A percentile compares a stretch with the other conserved stretches of the same genome.
Evolutionary conservation across 495 filamentous ascomycete species (phyloP).

Genomic region (Hyphodiscus hymeniophilus): DNA sequence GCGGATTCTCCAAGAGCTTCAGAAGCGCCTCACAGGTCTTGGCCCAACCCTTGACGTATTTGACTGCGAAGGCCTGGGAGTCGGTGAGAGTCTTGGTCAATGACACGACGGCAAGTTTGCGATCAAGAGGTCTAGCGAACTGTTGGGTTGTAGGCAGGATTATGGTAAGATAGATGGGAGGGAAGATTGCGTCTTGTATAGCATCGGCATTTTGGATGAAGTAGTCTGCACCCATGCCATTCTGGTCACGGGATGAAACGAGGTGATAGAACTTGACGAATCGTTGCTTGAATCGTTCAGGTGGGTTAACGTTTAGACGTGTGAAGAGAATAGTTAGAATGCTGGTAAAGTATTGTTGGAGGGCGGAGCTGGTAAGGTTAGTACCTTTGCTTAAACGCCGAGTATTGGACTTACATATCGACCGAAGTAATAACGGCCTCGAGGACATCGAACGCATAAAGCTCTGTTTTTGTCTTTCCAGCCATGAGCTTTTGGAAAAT

Average conservation of each 20-base stretch:
- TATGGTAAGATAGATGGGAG: constrained; percentile 71
- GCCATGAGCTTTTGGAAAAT: constrained; percentile 86
- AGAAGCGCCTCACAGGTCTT: constrained; percentile 80
- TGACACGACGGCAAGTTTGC: constrained; percentile 88
- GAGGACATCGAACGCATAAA: constrained; percentile 79
- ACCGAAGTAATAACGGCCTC: constrained; percentile 69
- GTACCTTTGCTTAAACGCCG: not conserved
- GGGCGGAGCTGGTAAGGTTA: constrained; percentile 39
- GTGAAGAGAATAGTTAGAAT: constrained; percentile 79
- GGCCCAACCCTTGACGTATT: constrained; percentile 73
- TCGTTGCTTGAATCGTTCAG: constrained; percentile 69
- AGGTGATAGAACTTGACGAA: constrained; percentile 92
- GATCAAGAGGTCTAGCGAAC: constrained; percentile 77
- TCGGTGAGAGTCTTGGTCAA: constrained; percentile 84
- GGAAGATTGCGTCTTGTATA: constrained; percentile 74
- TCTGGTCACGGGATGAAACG: constrained; percentile 63
- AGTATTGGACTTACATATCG: constrained; percentile 46
- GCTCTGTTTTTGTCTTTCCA: constrained; percentile 58
- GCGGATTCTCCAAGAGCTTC: constrained; percentile 80
- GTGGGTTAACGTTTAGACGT: constrained; percentile 62
- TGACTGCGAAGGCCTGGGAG: constrained; percentile 66
- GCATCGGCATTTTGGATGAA: constrained; percentile 73
- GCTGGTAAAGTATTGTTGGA: constrained; percentile 69
- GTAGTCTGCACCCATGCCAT: constrained; percentile 81
- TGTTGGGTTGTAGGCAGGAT: constrained; percentile 84